A percentile compares a stretch with the other conserved stretches of the same genome.
These are phyloP conservation scores for Kuraishia piskuri DNA, from an alignment of 805 yeast species.

Conservation along the genomic window DNA sequence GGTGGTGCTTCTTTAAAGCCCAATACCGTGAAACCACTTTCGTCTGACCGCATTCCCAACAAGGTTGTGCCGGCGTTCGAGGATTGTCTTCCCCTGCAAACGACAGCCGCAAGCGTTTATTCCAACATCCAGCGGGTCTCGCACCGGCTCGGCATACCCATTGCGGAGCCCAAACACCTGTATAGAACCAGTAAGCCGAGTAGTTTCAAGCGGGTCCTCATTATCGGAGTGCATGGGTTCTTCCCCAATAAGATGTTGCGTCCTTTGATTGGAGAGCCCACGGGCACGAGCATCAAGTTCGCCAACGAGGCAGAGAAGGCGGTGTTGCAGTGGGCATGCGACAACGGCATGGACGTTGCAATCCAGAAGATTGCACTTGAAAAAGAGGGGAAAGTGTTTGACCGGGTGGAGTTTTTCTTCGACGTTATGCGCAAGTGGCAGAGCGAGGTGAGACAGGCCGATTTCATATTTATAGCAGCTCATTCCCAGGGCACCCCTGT, in stretches of 20 bases:
- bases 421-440: slow-evolving; percentile 63
- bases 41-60: slow-evolving; percentile 8
- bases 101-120: slow-evolving; percentile 3
- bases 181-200: slow-evolving; percentile 10
- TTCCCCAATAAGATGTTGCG: slow-evolving; percentile 84
- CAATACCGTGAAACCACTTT: neutral
- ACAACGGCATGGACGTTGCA: slow-evolving; percentile 30
- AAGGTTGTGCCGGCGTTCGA: slow-evolving; percentile 20
- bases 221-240: slow-evolving; percentile 94
- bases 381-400: slow-evolving; percentile 85
- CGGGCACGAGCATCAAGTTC: slow-evolving; percentile 88
- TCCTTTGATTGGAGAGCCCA: slow-evolving; percentile 89
- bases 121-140: neutral
- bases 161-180: slow-evolving; percentile 3
- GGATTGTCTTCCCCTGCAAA: slow-evolving; percentile 15
- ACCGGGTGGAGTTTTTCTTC: slow-evolving; percentile 76
- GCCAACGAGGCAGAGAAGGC: slow-evolving; percentile 85
- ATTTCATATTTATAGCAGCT: slow-evolving; percentile 82
- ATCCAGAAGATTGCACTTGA: slow-evolving; percentile 92
- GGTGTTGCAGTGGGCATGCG: slow-evolving; percentile 58
- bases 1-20: neutral
- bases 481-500: slow-evolving; percentile 98
- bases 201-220: slow-evolving; percentile 49
- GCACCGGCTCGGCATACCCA: neutral
- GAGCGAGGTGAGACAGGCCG: slow-evolving; percentile 42